These are phyloP conservation scores for Decorospora gaudefroyi DNA, from an alignment of 2,329 filamentous ascomycete genomes.

Conservation along the genomic window DNA sequence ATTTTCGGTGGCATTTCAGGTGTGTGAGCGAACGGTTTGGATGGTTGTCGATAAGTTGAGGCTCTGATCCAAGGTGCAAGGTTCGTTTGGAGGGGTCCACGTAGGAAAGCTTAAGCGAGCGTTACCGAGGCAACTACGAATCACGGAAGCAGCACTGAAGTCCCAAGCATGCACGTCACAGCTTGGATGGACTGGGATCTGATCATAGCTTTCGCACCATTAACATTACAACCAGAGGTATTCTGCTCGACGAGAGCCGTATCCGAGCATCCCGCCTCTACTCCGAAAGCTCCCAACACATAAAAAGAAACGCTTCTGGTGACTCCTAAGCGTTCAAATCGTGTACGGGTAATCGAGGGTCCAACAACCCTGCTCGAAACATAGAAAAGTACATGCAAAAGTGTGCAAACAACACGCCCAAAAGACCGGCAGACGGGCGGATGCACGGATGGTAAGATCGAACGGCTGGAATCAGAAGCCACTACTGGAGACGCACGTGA, in stretches of 20 bases:
- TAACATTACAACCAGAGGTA: constrained; percentile 13
- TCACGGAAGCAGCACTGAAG: not conserved
- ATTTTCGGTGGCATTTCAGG: constrained; percentile 31
- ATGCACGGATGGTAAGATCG: constrained; percentile 11
- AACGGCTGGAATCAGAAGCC: constrained; percentile 12
- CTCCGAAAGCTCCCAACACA: constrained; percentile 6
- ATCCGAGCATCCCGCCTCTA: not conserved
- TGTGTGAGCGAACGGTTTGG: constrained; percentile 7
- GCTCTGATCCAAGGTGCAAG: constrained; percentile 1
- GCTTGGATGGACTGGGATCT: too few relatives aligned
- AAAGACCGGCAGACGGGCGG: constrained; percentile 16
- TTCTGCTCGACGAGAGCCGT: constrained; percentile 2
- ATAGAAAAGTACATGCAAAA: constrained; percentile 11
- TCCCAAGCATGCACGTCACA: too few relatives aligned
- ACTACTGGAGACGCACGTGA: constrained; percentile 12
- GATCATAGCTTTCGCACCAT: constrained; percentile 9
- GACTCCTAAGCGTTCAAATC: constrained; percentile 9
- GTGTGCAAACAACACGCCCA: constrained; percentile 14
- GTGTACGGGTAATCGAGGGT: constrained; percentile 9
- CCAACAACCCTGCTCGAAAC: constrained; percentile 2
- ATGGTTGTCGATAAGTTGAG: constrained; percentile 5
- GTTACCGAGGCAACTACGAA: constrained; percentile 6
- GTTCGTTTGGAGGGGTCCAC: constrained; percentile 7
- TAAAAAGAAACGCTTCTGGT: constrained; percentile 7
- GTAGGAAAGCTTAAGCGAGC: constrained; percentile 16